Evolutionary conservation across 352 stramenopile genomes (phyloP).

Genomic region (Phytopythium boreale): DNA sequence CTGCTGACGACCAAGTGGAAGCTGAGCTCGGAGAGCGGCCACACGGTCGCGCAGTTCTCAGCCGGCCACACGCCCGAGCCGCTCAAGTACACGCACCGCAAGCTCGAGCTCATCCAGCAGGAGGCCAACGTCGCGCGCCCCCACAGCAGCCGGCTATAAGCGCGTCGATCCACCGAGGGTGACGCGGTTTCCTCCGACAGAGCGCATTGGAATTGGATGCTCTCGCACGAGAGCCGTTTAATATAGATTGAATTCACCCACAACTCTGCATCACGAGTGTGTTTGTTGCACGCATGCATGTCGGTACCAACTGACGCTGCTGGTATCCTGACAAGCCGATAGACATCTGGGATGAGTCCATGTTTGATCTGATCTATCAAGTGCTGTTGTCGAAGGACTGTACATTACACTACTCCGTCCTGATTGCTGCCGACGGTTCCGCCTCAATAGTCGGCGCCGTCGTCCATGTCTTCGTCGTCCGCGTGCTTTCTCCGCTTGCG

Average conservation of each 20-base stretch:
- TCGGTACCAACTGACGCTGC: too few relatives aligned
- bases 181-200: too few relatives aligned
- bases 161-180: too few relatives aligned
- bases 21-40: conserved; percentile 81
- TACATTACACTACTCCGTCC: too few relatives aligned
- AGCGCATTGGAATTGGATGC: too few relatives aligned
- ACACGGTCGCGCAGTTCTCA: conserved; percentile 77
- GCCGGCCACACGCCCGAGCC: conserved; percentile 26
- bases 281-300: too few relatives aligned
- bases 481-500: conserved; percentile 59
- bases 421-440: not conserved
- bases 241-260: not conserved
- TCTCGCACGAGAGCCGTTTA: not conserved
- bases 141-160: conserved; percentile 71
- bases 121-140: conserved; percentile 56
- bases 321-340: too few relatives aligned
- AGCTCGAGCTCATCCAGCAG: conserved; percentile 66
- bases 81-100: conserved; percentile 78
- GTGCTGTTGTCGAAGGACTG: too few relatives aligned
- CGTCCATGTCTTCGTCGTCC: conserved; percentile 35
- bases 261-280: too few relatives aligned
- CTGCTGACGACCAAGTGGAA: conserved; percentile 98
- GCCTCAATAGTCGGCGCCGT: conserved; percentile 41
- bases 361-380: too few relatives aligned
- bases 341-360: too few relatives aligned